phyloP scores from a whole-genome alignment of 2,329 filamentous ascomycete genomes.

The Didymella segeticola region DNA sequence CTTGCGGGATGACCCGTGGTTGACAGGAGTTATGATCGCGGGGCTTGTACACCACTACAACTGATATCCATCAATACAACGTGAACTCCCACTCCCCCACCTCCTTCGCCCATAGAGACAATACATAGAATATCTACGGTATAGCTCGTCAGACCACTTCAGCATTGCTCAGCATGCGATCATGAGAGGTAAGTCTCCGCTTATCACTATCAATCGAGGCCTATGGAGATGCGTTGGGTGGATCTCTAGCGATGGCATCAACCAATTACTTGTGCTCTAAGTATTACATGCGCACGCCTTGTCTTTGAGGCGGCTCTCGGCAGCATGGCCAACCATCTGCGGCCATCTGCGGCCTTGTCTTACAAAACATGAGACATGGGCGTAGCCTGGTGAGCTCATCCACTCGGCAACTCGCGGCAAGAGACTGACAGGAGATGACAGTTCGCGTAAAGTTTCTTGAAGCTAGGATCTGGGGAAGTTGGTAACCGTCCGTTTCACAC shows the following conservation, averaged over 20 bases:
- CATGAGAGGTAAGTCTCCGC: neutral
- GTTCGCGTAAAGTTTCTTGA: constrained; percentile 18
- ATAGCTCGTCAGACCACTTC: neutral
- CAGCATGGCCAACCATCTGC: neutral
- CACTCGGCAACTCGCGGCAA: constrained; percentile 6
- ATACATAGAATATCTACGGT: neutral
- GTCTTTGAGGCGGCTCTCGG: constrained; percentile 2
- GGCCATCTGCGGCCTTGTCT: constrained; percentile 8
- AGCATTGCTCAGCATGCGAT: neutral
- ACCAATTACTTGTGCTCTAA: neutral
- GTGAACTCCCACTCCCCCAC: neutral
- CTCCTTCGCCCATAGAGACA: neutral
- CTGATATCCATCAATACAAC: constrained; percentile 3
- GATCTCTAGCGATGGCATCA: neutral
- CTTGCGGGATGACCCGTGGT: constrained; percentile 7
- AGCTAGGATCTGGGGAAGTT: constrained; percentile 25
- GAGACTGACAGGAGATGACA: constrained; percentile 18
- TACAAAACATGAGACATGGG: constrained; percentile 20
- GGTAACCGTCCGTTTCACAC: constrained; percentile 25
- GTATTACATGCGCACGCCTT: neutral
- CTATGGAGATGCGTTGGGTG: neutral
- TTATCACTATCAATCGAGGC: neutral
- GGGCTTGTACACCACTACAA: constrained; percentile 1
- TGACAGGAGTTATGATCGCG: constrained; percentile 9
- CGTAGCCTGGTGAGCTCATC: constrained; percentile 2